A percentile compares a stretch with the other conserved stretches of the same genome.
phyloP scores from a whole-genome alignment of 2,329 filamentous ascomycete genomes.

The Cordyceps fumosorosea region DNA sequence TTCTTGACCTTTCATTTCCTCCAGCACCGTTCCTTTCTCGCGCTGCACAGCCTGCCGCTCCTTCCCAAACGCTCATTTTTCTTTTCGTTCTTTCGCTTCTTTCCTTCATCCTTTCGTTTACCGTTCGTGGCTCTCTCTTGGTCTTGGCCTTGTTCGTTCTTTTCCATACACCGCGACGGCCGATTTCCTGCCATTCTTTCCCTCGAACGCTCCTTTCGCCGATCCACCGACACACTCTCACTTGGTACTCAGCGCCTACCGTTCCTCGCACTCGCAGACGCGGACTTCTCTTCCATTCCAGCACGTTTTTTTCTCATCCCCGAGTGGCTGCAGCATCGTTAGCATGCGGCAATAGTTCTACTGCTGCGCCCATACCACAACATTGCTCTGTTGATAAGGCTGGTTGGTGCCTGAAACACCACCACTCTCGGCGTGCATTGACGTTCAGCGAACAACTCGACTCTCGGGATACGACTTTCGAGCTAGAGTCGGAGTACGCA shows the following conservation, averaged over 20 bases:
- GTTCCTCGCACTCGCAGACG: not conserved
- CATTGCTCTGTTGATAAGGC: not conserved
- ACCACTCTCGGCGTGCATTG: not conserved
- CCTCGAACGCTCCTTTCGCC: not conserved
- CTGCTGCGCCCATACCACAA: not conserved
- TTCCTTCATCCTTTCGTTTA: not conserved
- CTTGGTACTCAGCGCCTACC: not conserved
- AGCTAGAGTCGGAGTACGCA: not conserved
- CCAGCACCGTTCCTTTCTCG: conserved; percentile 5
- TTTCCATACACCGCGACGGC: not conserved
- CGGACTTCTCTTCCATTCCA: not conserved
- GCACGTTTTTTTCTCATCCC: not conserved
- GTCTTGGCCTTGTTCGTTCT: not conserved
- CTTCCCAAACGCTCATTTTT: conserved; percentile 6
- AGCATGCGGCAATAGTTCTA: not conserved
- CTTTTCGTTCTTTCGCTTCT: not conserved
- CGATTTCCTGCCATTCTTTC: not conserved
- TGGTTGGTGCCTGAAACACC: not conserved
- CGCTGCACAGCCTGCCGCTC: not conserved
- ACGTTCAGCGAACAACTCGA: not conserved
- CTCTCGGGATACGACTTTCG: not conserved
- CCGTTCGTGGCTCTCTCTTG: not conserved
- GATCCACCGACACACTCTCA: not conserved
- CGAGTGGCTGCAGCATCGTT: not conserved
- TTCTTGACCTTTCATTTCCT: conserved; percentile 6